Percentiles rank a stretch among this genome's conserved stretches.
Conservation (phyloP, 2,329 filamentous ascomycete species). For the Verticillium nubilum region DNA sequence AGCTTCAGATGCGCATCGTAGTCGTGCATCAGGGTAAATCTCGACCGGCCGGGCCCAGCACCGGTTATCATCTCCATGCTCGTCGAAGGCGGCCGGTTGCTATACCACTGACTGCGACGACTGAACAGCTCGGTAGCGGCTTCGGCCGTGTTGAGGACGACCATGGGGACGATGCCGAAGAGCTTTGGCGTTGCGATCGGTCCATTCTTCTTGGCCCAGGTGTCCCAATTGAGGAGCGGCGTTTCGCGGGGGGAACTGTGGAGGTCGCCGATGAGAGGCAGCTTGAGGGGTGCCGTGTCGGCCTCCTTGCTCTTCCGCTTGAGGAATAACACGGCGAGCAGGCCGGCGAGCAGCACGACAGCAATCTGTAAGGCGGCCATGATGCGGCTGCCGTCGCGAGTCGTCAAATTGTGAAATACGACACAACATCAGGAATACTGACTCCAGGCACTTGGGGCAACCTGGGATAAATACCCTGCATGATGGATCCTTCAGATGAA, state of each 20-base stretch:
- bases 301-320: neutral
- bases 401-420: neutral
- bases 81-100: constrained; percentile 14
- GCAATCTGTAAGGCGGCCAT: neutral
- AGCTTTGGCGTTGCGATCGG: constrained; percentile 11
- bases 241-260: constrained; percentile 14
- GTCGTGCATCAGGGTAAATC: constrained; percentile 15
- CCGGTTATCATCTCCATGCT: constrained; percentile 18
- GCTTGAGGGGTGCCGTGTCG: constrained; percentile 7
- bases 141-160: constrained; percentile 14
- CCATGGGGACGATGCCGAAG: constrained; percentile 14
- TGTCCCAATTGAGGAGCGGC: constrained; percentile 14
- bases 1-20: constrained; percentile 32
- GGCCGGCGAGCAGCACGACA: neutral
- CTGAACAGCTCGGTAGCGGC: constrained; percentile 14
- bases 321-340: neutral
- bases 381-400: neutral
- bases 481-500: neutral
- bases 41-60: constrained; percentile 11
- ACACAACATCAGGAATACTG: neutral
- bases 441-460: neutral
- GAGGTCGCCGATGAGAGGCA: constrained; percentile 14
- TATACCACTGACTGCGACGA: constrained; percentile 15
- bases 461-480: neutral
- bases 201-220: constrained; percentile 11